phyloP scores from a whole-genome alignment of 2,329 filamentous ascomycete genomes.

The Fusarium sp. region DNA sequence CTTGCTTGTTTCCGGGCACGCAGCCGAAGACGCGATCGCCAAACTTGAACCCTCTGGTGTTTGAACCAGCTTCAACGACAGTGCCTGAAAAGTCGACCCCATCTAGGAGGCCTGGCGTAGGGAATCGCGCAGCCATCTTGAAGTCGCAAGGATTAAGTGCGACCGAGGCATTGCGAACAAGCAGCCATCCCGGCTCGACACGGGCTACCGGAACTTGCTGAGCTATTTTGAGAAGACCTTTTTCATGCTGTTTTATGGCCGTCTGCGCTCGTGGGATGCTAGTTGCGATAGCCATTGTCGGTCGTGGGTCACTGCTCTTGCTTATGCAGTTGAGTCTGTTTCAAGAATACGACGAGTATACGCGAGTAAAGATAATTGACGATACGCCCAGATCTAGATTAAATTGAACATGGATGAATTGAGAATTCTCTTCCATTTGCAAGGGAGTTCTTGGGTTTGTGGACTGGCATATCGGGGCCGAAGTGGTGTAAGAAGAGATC shows the following conservation, averaged over 20 bases:
- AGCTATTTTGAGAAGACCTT: background rate
- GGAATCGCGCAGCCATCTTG: conserved; percentile 43
- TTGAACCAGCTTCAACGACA: conserved; percentile 26
- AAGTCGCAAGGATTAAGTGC: conserved; percentile 47
- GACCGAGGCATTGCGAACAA: conserved; percentile 31
- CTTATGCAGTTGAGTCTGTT: too few species aligned
- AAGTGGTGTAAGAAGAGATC: too few species aligned
- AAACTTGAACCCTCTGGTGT: background rate
- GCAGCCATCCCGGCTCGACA: background rate
- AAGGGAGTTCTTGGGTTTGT: too few species aligned
- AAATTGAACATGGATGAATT: too few species aligned
- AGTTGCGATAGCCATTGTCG: too few species aligned
- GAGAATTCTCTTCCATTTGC: too few species aligned
- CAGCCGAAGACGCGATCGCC: conserved; percentile 47
- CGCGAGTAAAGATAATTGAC: too few species aligned
- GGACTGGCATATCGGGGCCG: too few species aligned
- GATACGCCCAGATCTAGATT: too few species aligned
- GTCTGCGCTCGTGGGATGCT: background rate
- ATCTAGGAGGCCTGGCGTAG: conserved; percentile 31
- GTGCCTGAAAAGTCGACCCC: conserved; percentile 48
- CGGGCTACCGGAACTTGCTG: background rate
- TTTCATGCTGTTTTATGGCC: background rate
- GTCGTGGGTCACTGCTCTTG: too few species aligned
- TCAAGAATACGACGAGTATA: too few species aligned
- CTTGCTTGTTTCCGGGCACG: conserved; percentile 25